These are phyloP conservation scores for Saprolegnia parasitica DNA, from an alignment of 352 stramenopile species.

Conservation along the genomic window DNA sequence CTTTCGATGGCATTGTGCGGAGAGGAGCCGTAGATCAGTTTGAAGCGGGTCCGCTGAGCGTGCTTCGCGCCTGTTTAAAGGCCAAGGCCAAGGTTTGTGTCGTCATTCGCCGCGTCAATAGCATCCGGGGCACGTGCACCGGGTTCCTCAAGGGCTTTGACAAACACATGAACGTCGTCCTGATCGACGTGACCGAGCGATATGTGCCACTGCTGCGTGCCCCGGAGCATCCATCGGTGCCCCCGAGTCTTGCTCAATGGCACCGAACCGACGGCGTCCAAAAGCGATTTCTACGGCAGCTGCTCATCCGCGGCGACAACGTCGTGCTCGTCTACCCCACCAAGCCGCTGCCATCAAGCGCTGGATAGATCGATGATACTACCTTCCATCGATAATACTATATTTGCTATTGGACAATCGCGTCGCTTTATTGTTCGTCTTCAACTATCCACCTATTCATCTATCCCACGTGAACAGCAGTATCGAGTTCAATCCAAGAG, in stretches of 20 bases:
- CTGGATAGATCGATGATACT: no score
- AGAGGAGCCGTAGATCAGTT: constrained; percentile 47
- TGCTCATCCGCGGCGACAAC: constrained; percentile 92
- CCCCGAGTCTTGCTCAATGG: constrained; percentile 21
- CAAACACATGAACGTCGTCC: constrained; percentile 93
- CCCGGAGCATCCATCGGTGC: neutral
- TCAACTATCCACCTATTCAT: neutral
- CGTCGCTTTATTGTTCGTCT: no score
- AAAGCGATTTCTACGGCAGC: constrained; percentile 51
- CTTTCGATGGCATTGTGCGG: constrained; percentile 16
- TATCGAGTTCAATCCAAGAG: no score
- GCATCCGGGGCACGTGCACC: constrained; percentile 84
- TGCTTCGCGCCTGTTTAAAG: constrained; percentile 79
- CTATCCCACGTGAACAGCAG: no score
- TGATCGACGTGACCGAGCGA: constrained; percentile 85
- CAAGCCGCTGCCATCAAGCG: neutral
- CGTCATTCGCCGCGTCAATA: constrained; percentile 87
- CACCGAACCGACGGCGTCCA: neutral
- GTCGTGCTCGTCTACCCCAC: constrained; percentile 70
- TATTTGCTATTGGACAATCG: neutral
- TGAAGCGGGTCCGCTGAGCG: constrained; percentile 75
- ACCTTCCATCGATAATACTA: no score
- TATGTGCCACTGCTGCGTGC: constrained; percentile 33
- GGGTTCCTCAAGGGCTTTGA: constrained; percentile 93
- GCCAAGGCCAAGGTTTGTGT: constrained; percentile 69